Base-by-base conservation (phyloP, 2,329 filamentous ascomycete genomes). In the Beauveria rudraprayagi region DNA sequence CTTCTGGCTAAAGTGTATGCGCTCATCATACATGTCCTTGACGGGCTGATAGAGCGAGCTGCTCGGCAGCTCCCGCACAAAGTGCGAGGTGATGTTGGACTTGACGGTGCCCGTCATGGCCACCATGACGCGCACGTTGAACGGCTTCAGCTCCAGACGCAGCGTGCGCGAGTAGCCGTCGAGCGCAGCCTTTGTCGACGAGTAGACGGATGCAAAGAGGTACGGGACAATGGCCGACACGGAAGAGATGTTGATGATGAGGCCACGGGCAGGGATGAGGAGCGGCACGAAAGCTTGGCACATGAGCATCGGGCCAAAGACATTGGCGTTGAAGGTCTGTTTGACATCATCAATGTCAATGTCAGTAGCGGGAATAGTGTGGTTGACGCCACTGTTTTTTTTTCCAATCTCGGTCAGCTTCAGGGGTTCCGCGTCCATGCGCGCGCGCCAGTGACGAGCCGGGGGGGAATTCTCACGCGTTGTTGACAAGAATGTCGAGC, bases 401-500 rank as follows among this genome's bases (percentile, higher is more conserved):
- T 22, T 2, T 2, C 3, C 26, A 6, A 17, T 7, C 19, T 41
- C 19, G 16, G 37, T 59, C 30, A 52, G 26, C 46, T 16, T 7
- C 14, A 3, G 19, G 3, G 22, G 6, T 11, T 11, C 26, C 17
- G 14, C 1, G 14, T 22, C 22, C 22, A 22, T 6, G 5, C 28
- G 8, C 28, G 47, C 10, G n/a, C 10, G n/a, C 11, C 22, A 9
- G 26, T 28, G 17, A 9, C 3, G 10, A 16, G 44, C 34, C 11
- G 22, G 22, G 22, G 22, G 22, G 24, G 11, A 7, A 2, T 17
- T 16, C 48, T 22, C 40, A 83, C 80, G 83, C 82, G 63, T 85
- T 85, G 70, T 85, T 85, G 50, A 85, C 76, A 17, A 85, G 79
- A 50, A 85, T 77, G 64, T 85, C 82, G 5, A 85, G 77, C 55